These are phyloP conservation scores for Cutaneotrichosporon sp. DNA, from an alignment of 1,284 basidiomycete genomes.

Conservation along the genomic window DNA sequence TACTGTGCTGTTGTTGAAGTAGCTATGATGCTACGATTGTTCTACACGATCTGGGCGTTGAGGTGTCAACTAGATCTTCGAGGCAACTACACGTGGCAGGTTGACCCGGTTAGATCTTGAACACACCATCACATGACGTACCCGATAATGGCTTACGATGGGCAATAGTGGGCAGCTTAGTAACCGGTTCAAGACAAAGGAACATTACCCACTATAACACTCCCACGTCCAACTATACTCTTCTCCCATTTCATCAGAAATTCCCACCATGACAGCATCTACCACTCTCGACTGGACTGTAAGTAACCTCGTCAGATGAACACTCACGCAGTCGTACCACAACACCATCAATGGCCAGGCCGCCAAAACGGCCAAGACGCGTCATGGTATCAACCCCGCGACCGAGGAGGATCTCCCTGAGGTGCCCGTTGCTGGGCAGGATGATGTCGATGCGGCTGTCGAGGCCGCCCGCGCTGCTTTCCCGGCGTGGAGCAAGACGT, in stretches of 20 bases:
- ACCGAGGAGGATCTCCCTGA: constrained; percentile 74
- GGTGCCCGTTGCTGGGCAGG: constrained; percentile 78
- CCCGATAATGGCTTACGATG: no score
- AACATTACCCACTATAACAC: not conserved
- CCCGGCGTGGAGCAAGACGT: constrained; percentile 74
- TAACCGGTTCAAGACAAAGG: no score
- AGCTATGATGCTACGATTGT: no score
- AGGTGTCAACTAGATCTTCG: no score
- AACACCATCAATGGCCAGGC: constrained; percentile 78
- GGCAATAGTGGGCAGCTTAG: no score
- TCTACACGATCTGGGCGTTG: no score
- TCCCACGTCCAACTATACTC: not conserved
- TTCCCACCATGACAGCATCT: not conserved
- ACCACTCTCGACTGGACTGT: not conserved
- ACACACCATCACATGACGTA: no score
- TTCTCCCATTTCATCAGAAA: not conserved
- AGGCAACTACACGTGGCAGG: no score
- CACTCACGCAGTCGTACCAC: constrained; percentile 62
- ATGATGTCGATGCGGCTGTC: constrained; percentile 78
- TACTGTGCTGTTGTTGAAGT: no score
- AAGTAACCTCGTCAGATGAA: not conserved
- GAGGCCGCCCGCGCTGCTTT: constrained; percentile 74
- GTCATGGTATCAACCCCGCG: constrained; percentile 80
- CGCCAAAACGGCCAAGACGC: constrained; percentile 66
- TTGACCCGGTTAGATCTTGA: no score